Evolutionary conservation across 257 asterid genomes (phyloP).

Genomic region (Petunia secreta): DNA sequence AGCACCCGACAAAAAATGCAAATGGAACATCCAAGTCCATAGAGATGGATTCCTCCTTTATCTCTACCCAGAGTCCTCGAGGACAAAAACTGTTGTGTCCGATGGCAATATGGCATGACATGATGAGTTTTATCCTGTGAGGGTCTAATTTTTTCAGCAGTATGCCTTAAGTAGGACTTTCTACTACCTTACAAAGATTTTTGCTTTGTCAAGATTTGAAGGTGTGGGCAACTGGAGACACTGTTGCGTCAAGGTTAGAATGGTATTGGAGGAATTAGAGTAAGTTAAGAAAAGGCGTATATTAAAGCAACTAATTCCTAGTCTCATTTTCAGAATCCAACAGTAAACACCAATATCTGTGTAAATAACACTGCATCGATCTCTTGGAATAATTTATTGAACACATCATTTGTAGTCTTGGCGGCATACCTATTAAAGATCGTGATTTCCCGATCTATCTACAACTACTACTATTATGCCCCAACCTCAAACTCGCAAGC

Average conservation of each 20-base stretch:
- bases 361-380: background rate
- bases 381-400: background rate
- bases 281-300: background rate
- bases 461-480: background rate
- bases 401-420: background rate
- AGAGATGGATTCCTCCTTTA: background rate
- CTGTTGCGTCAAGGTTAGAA: slow-evolving; percentile 14
- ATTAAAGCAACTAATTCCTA: background rate
- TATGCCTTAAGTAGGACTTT: background rate
- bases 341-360: background rate
- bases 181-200: background rate
- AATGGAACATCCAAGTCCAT: background rate
- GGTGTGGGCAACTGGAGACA: background rate
- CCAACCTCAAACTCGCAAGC: too few species aligned
- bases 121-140: background rate
- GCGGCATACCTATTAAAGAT: background rate
- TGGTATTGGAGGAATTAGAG: slow-evolving; percentile 3
- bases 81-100: background rate
- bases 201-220: background rate
- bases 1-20: background rate
- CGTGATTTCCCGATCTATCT: slow-evolving; percentile 16
- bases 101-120: background rate
- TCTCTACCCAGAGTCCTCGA: background rate
- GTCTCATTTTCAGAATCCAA: background rate
- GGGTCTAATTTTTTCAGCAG: background rate